A percentile compares a stretch with the other conserved stretches of the same genome.
Conservation (phyloP, 2,329 filamentous ascomycete genomes). For the Pseudocercospora ulei region DNA sequence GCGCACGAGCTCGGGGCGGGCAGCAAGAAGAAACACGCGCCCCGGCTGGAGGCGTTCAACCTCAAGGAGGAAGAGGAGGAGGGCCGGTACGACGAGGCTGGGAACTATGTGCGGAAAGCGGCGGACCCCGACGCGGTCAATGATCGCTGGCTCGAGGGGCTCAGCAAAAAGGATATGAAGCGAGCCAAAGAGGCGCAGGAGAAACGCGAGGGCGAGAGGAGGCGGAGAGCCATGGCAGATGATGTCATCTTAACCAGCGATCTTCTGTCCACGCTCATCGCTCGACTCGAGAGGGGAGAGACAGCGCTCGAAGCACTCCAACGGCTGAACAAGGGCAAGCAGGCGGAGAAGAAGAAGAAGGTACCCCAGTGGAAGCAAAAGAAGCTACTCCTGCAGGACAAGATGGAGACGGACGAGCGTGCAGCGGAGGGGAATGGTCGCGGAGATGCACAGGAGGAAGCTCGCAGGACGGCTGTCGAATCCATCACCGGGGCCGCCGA, state of each 20-base stretch:
- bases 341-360: conserved; percentile 44
- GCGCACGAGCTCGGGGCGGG: conserved; percentile 87
- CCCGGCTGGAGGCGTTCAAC: conserved; percentile 93
- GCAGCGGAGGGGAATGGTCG: conserved; percentile 26
- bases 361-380: conserved; percentile 54
- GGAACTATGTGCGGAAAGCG: conserved; percentile 86
- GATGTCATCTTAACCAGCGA: conserved; percentile 66
- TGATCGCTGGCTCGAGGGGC: conserved; percentile 82
- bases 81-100: conserved; percentile 78
- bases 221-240: conserved; percentile 60
- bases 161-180: conserved; percentile 89
- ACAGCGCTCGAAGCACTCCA: conserved; percentile 81
- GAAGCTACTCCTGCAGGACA: conserved; percentile 44
- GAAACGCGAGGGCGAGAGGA: conserved; percentile 66
- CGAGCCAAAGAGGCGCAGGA: conserved; percentile 79
- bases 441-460: conserved; percentile 57
- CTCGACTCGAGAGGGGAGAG: conserved; percentile 65
- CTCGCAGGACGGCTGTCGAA: conserved; percentile 64
- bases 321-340: conserved; percentile 51
- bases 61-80: conserved; percentile 84
- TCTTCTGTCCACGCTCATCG: conserved; percentile 62
- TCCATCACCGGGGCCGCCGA: conserved; percentile 83
- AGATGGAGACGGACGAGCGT: conserved; percentile 59
- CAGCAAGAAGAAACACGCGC: conserved; percentile 83
- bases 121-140: conserved; percentile 80